Base-by-base conservation (phyloP, 345 rosid species). In the thale cress (Arabidopsis thaliana) region DNA sequence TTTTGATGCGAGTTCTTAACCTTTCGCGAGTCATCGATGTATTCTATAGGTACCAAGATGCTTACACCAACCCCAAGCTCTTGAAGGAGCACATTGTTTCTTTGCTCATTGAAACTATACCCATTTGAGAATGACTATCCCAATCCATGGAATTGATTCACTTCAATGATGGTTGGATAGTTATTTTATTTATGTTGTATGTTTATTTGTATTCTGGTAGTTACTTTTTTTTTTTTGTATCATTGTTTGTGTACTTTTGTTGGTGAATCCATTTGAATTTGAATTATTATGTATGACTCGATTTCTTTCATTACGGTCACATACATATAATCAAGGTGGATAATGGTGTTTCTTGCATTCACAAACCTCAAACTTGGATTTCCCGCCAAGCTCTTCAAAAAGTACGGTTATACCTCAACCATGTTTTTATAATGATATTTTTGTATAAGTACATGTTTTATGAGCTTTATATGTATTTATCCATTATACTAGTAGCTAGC, bases 1-100 rank as follows among this genome's bases (percentile, higher is more conserved):
- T 76, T 50, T 59, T 75, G 67, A 59, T 67, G 74, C 23, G 24
- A 14, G 11, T 60, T 3, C 2, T 40, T 12, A 75, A 75, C 61
- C 61, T 68, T 1, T 49, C 57, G 0, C 67, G 79, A 2, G 74
- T 52, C 22, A 40, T 59, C 7, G 74, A 75, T 59, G 79, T 75
- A 8, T 67, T 59, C 38, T 75, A 67, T 23, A 23, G 59, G 69
- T 69, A 75, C 62, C 62, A 76, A 7, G 79, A 76, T 16, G 20
- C 50, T 36, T 74, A 65, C 65, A 74, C 78, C 40, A 25, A 73
- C 13, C 65, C 74, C 0, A 7, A 58, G 44, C 7, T 3, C 56
- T 13, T 70, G 57, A 70, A 70, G 33, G 74, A 34, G n/a, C 56
- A 70, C 40, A 45, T 70, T 6, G 24, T 45, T 3, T 57, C 55